These are phyloP conservation scores for Grosmannia serpens DNA, from an alignment of 2,329 filamentous ascomycete species.

Conservation along the genomic window DNA sequence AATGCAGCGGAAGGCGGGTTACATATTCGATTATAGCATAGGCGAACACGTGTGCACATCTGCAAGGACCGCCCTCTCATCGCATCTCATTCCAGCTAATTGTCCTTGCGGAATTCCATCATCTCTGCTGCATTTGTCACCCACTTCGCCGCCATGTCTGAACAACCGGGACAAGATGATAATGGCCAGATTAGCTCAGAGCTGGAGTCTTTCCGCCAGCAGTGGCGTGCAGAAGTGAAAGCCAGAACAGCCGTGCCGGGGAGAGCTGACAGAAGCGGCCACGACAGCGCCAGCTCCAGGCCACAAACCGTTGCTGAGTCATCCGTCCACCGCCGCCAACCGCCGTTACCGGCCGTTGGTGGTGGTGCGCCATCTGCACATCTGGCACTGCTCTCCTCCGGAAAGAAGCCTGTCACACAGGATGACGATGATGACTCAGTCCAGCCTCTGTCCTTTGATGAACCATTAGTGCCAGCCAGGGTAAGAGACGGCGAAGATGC, in stretches of 20 bases:
- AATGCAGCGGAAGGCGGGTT: not conserved
- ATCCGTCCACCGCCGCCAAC: not conserved
- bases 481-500: conserved; percentile 11
- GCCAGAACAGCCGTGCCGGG: conserved; percentile 12
- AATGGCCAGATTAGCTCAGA: conserved; percentile 44
- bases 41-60: not conserved
- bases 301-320: not conserved
- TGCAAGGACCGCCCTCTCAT: not conserved
- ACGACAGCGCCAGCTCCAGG: not conserved
- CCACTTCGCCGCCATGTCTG: conserved; percentile 4
- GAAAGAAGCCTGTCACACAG: conserved; percentile 15
- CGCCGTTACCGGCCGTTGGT: not conserved
- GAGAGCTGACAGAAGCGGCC: not conserved
- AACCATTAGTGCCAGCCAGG: conserved; percentile 8
- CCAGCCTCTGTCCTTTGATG: conserved; percentile 24
- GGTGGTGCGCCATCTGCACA: not conserved
- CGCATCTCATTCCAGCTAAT: not conserved
- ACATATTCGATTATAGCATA: not conserved
- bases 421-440: conserved; percentile 26
- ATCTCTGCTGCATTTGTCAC: not conserved
- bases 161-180: not conserved
- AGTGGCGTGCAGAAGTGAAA: conserved; percentile 75
- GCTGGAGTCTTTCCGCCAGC: conserved; percentile 72
- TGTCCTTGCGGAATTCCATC: not conserved
- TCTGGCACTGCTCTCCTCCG: conserved; percentile 8